Percentiles rank a stretch among this genome's conserved stretches.
Evolutionary conservation across 345 rosid species (phyloP).

Genomic region (Lenwebbia sp.): DNA sequence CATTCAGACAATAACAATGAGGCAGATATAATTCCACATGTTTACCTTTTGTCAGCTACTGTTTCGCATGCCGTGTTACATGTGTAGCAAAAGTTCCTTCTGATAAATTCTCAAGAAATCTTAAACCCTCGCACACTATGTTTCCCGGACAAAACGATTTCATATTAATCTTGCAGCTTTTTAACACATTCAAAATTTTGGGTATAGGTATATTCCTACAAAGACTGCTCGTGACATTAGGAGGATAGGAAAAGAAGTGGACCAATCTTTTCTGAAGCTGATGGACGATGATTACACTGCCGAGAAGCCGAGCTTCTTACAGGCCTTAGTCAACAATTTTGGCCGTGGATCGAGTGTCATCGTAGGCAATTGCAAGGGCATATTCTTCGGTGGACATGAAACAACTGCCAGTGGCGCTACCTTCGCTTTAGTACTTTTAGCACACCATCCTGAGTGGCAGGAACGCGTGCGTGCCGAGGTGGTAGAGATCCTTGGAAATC

Average conservation of each 20-base stretch:
- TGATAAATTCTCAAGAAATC: neutral
- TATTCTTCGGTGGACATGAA: constrained; percentile 20
- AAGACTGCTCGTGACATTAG: constrained; percentile 13
- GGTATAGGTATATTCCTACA: neutral
- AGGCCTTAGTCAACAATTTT: neutral
- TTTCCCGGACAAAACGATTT: neutral
- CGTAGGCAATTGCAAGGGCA: constrained; percentile 22
- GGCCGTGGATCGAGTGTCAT: neutral
- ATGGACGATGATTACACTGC: neutral
- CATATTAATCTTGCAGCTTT: neutral
- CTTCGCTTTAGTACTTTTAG: constrained; percentile 15
- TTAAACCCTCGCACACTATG: neutral
- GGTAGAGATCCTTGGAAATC: constrained; percentile 4
- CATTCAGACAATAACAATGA: neutral
- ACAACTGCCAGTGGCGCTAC: constrained; percentile 12
- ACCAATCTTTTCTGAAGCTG: neutral
- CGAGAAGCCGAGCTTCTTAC: neutral
- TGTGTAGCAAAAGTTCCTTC: neutral
- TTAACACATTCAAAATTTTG: neutral
- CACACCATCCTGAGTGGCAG: constrained; percentile 20
- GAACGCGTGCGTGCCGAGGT: constrained; percentile 8
- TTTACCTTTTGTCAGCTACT: neutral
- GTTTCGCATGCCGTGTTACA: neutral
- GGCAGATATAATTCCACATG: neutral
- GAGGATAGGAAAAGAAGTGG: constrained; percentile 17